Evolutionary conservation across 306 rosid genomes (phyloP).

Genomic region (Rubus parviflorus): DNA sequence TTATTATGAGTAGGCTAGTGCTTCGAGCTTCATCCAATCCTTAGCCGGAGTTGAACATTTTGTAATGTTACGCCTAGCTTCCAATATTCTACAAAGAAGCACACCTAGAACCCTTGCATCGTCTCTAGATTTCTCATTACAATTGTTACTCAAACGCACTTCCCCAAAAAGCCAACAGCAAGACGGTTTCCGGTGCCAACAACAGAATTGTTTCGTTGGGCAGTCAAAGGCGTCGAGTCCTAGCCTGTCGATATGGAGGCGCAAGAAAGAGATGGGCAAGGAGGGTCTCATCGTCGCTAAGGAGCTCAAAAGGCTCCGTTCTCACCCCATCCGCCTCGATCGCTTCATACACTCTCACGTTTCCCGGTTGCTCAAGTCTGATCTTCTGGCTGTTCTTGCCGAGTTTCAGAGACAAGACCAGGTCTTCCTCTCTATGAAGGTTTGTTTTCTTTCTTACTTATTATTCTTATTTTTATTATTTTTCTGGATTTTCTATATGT

Average conservation of each 20-base stretch:
- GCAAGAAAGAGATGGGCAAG: constrained; percentile 89
- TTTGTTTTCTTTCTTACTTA: constrained; percentile 10
- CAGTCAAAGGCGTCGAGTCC: constrained; percentile 63
- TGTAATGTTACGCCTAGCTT: constrained; percentile 31
- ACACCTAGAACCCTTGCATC: background rate
- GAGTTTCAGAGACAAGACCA: constrained; percentile 77
- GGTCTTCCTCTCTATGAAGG: constrained; percentile 79
- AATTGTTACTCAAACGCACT: background rate
- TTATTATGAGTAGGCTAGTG: background rate
- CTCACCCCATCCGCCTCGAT: constrained; percentile 57
- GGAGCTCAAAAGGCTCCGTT: constrained; percentile 68
- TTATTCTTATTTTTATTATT: background rate
- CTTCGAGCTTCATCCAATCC: background rate
- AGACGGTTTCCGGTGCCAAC: background rate
- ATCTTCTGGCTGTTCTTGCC: constrained; percentile 67
- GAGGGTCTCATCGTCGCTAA: constrained; percentile 75
- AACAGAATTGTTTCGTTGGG: constrained; percentile 18
- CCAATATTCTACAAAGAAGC: constrained; percentile 26
- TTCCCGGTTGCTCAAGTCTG: constrained; percentile 88
- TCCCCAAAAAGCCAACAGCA: background rate
- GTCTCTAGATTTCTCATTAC: background rate
- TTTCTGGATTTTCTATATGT: background rate
- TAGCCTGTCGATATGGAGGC: constrained; percentile 93
- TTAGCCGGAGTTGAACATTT: background rate
- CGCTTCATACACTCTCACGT: constrained; percentile 62